Base-by-base conservation (phyloP, 1,284 basidiomycete genomes). In the Pterulicium gracile region DNA sequence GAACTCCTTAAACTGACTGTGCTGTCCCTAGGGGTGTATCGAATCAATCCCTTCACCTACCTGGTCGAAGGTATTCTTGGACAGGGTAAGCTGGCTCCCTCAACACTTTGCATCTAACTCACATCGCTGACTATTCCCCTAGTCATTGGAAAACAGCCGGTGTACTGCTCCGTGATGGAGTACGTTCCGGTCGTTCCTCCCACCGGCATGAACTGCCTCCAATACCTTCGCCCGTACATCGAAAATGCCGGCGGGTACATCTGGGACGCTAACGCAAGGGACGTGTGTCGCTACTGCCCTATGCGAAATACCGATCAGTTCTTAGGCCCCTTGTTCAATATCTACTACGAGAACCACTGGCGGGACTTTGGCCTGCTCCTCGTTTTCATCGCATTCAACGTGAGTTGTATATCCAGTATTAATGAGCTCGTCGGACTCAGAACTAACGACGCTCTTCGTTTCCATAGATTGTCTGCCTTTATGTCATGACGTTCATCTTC, bases 301-400 rank as follows among this genome's bases (percentile, higher is more conserved):
- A 66, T 57, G 47, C 49, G 62, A 3, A 67, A 68, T 2, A 80
- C 79, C 12, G 74, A 85, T 58, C 57, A 69, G 24, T 83, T 77
- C 68, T 64, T 88, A 49, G 61, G 55, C 3, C 53, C 56, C 14
- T 62, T 54, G 48, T 79, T 82, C 61, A 71, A 74, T 46, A 78
- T 83, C 50, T 66, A 59, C 51, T 83, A 78, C 50, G 55, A 54
- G 21, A 57, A 79, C 49, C 68, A 73, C 47, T 85, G 79, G 79
- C 66, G 81, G 12, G 64, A 86, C 59, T 68, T 79, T 42, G 81
- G 79, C 1, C 60, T 88, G 43, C 62, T 88, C 50, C 72, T 72
- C 56, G 78, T 63, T 0, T 88, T 76, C 62, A 72, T 82, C 51
- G 54, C 65, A 14, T 75, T 86, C 63, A 87, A 88, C 53, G 71